Base-by-base conservation (phyloP, 768 basidiomycete species). In the Saitozyma podzolica region DNA sequence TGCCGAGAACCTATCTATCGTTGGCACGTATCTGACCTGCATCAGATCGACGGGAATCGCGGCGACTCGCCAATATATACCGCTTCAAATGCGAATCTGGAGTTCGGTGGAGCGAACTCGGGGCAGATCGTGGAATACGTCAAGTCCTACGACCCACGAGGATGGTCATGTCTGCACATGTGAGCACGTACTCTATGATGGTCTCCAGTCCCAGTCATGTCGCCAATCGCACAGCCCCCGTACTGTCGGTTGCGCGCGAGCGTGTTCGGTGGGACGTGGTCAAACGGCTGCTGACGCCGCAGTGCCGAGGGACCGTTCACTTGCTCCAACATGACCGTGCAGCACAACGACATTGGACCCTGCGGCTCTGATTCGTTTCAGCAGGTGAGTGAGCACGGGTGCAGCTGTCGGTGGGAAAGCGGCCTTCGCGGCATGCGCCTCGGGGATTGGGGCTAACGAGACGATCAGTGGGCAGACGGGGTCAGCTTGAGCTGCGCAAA, bases 151-250 rank as follows among this genome's bases (percentile, higher is more conserved):
- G 86, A 92, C 77, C 89, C 90, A 2, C 66, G 71, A 55, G 81
- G 88, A 62, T 92, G 91, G 91, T 86, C 89, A 8, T 91, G 90
- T 76, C 82, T 93, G 45, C 92, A 93, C 69, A 74, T 92, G 74
- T 75, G 54, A 65, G 67, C 53, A 16, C 14, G 14, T 29, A 29
- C 29, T 29, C 29, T 29, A 29, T 29, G 29, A 29, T 29, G 2
- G 2, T 29, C 29, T 29, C 29, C 29, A 29, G 29, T 29, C 29
- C 29, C 29, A 29, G 29, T 29, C 29, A 2, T 29, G 29, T 29
- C 29, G 5, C 29, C 29, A 29, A 2, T 2, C 29, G 29, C 29
- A 29, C 29, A 29, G 2, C 29, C 16, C 29, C 54, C 29, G 54
- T 1, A 9, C 20, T 39, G n/a, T 16, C 20, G 20, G 13, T 17